phyloP scores from a whole-genome alignment of 345 rosid genomes.

The Abelmoschus esculentus region DNA sequence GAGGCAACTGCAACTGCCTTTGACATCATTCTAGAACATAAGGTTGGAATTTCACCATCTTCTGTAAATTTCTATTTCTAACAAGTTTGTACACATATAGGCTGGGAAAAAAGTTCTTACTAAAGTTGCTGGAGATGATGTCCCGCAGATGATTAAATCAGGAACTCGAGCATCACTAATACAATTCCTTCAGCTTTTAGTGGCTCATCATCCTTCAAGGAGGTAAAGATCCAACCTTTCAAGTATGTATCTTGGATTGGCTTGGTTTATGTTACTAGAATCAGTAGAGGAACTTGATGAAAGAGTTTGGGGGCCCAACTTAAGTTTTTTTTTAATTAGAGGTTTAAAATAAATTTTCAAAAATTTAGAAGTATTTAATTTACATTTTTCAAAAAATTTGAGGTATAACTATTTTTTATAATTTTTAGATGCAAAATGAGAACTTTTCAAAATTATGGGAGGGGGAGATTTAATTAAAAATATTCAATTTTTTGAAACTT shows the following conservation, averaged over 20 bases:
- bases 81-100: neutral
- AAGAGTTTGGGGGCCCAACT: too few relatives aligned
- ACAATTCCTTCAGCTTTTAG: slow-evolving; percentile 80
- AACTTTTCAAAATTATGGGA: too few relatives aligned
- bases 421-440: too few relatives aligned
- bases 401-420: too few relatives aligned
- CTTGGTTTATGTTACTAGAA: slow-evolving; percentile 15
- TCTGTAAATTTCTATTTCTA: neutral
- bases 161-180: slow-evolving; percentile 69
- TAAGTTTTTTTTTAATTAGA: too few relatives aligned
- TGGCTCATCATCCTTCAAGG: slow-evolving; percentile 89
- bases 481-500: too few relatives aligned
- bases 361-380: too few relatives aligned
- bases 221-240: slow-evolving; percentile 34
- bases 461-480: too few relatives aligned
- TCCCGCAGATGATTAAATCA: slow-evolving; percentile 67
- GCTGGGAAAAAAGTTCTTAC: neutral
- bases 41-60: slow-evolving; percentile 35
- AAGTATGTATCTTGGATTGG: slow-evolving; percentile 1
- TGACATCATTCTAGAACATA: slow-evolving; percentile 65
- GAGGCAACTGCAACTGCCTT: slow-evolving; percentile 82
- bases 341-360: too few relatives aligned
- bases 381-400: too few relatives aligned
- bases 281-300: too few relatives aligned
- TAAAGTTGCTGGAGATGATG: slow-evolving; percentile 7